Percentiles rank a stretch among this genome's conserved stretches.
These are phyloP conservation scores for Pilaira anomala DNA, from an alignment of 192 early-diverging fungal genomes.

Conservation along the genomic window DNA sequence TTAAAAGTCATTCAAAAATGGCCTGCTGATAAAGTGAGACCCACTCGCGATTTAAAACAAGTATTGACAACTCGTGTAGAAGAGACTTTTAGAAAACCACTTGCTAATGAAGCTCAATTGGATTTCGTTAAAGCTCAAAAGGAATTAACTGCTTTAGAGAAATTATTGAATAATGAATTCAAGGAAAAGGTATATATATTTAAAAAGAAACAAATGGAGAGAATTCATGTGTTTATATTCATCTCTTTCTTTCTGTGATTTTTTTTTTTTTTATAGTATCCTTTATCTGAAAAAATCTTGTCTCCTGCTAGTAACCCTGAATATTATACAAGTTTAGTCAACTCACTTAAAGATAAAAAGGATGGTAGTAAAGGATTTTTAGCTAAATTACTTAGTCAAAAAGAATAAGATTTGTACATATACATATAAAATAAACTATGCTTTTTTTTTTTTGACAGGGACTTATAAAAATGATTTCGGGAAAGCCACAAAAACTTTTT, in stretches of 20 bases:
- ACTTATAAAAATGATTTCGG: too few species aligned
- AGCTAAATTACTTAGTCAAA: constrained; percentile 23
- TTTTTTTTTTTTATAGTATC: constrained; percentile 41
- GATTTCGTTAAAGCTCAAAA: constrained; percentile 39
- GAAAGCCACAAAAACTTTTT: too few species aligned
- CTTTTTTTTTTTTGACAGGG: too few species aligned
- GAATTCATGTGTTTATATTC: neutral
- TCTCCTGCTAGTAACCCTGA: constrained; percentile 53
- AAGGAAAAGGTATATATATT: constrained; percentile 43
- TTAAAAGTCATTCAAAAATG: constrained; percentile 55
- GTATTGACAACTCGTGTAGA: constrained; percentile 49
- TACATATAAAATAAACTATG: too few species aligned
- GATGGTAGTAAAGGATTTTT: constrained; percentile 42
- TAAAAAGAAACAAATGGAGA: neutral
- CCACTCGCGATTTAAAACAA: constrained; percentile 65
- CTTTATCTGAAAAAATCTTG: constrained; percentile 52
- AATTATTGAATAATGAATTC: constrained; percentile 47
- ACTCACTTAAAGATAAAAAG: constrained; percentile 47
- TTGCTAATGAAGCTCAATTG: constrained; percentile 18
- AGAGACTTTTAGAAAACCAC: constrained; percentile 42
- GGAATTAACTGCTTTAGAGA: constrained; percentile 46
- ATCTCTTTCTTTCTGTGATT: neutral
- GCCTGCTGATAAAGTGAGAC: constrained; percentile 68
- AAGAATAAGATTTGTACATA: too few species aligned
- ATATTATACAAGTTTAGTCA: constrained; percentile 50